Conservation (phyloP, 768 basidiomycete species). For the Boletus fagicola region DNA sequence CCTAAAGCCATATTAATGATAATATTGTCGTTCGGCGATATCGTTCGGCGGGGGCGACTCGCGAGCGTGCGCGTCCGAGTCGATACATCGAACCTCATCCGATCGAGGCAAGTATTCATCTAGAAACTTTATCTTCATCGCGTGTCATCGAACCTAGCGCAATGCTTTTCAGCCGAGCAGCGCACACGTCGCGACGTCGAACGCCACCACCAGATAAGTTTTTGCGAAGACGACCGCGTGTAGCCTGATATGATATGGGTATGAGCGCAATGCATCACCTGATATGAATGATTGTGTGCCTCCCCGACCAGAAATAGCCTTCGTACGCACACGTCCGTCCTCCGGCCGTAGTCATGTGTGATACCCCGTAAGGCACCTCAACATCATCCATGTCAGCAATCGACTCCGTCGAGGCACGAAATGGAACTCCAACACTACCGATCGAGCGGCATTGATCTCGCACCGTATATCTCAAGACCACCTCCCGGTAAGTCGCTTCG, state of each 20-base stretch:
- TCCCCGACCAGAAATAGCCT: conserved; percentile 17
- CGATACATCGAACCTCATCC: conserved; percentile 19
- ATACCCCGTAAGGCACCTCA: background rate
- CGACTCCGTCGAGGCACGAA: background rate
- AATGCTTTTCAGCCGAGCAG: background rate
- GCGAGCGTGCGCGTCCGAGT: conserved; percentile 7
- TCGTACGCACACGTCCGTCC: background rate
- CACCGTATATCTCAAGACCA: background rate
- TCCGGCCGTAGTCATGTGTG: background rate
- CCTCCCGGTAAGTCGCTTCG: background rate
- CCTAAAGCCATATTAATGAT: conserved; percentile 21
- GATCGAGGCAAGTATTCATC: conserved; percentile 14
- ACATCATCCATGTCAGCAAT: background rate
- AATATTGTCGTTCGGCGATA: conserved; percentile 10
- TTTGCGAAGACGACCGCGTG: conserved; percentile 23
- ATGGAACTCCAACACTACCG: background rate
- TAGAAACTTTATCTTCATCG: conserved; percentile 13
- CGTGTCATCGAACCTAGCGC: conserved; percentile 28
- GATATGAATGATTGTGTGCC: no score
- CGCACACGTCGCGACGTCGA: background rate
- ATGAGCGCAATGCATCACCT: no score
- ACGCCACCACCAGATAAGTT: background rate
- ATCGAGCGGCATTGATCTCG: background rate
- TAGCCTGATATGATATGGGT: background rate
- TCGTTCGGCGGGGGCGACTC: conserved; percentile 19